Evolutionary conservation across 169 alveolate genomes (phyloP).

Genomic region (Cryptosporidium parvum): DNA sequence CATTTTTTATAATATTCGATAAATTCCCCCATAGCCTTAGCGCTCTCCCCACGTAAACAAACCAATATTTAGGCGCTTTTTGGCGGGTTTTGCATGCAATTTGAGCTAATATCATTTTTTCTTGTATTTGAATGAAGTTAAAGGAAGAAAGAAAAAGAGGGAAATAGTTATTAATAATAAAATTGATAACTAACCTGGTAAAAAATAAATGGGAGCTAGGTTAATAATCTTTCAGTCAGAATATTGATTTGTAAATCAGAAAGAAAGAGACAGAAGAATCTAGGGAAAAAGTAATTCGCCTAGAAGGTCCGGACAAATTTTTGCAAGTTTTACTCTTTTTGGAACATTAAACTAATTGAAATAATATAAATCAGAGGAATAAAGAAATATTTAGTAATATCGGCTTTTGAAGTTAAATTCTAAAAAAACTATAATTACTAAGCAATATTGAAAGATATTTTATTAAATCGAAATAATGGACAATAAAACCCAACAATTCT

Average conservation of each 20-base stretch:
- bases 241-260: neutral
- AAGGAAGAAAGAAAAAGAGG: neutral
- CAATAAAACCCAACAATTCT: constrained; percentile 59
- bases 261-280: neutral
- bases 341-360: neutral
- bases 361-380: neutral
- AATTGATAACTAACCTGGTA: neutral
- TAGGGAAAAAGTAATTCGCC: neutral
- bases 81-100: constrained; percentile 19
- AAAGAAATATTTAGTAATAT: neutral
- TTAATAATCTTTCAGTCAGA: neutral
- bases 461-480: constrained; percentile 19
- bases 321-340: neutral
- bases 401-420: no score
- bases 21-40: neutral
- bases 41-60: neutral
- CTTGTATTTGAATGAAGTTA: neutral
- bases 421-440: neutral
- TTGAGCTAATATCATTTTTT: neutral
- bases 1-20: neutral
- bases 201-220: constrained; percentile 4
- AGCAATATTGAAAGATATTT: neutral
- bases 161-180: neutral
- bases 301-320: neutral
- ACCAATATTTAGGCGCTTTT: neutral